Percentiles rank a stretch among this genome's conserved stretches.
These are phyloP conservation scores for Xylaria sp. DNA, from an alignment of 2,329 filamentous ascomycete genomes.

Conservation along the genomic window DNA sequence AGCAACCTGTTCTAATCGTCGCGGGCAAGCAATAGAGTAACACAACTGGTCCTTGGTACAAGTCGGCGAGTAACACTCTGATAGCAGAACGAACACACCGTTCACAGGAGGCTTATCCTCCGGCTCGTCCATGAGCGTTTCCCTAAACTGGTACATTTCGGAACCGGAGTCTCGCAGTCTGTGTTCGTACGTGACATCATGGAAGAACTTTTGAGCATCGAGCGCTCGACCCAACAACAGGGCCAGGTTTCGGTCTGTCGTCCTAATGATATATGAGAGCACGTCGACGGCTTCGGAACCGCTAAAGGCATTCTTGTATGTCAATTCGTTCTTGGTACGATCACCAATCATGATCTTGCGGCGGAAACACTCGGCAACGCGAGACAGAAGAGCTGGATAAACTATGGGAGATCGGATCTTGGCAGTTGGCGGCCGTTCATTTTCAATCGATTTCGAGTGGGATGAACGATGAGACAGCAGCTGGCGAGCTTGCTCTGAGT, in stretches of 20 bases:
- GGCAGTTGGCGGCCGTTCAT: conserved; percentile 52
- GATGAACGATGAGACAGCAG: conserved; percentile 51
- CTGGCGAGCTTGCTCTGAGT: conserved; percentile 50
- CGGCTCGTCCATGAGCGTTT: conserved; percentile 80
- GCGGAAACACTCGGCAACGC: conserved; percentile 86
- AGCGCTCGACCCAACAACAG: conserved; percentile 83
- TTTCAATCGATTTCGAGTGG: conserved; percentile 47
- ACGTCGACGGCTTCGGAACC: conserved; percentile 94
- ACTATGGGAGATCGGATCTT: conserved; percentile 75
- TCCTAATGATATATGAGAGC: conserved; percentile 94
- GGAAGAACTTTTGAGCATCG: conserved; percentile 98
- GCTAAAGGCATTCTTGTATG: conserved; percentile 96
- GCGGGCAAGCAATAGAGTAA: conserved; percentile 95
- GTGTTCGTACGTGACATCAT: conserved; percentile 98
- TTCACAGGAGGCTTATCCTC: conserved; percentile 72
- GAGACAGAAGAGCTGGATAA: conserved; percentile 89
- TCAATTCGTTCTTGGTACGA: conserved; percentile 90
- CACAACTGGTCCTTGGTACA: conserved; percentile 93
- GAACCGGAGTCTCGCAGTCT: conserved; percentile 86
- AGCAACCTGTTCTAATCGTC: conserved; percentile 90
- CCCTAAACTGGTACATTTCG: conserved; percentile 95
- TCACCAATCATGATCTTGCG: conserved; percentile 82
- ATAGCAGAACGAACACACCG: conserved; percentile 91
- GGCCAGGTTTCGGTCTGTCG: conserved; percentile 89
- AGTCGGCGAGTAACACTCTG: conserved; percentile 96